Conservation (phyloP, 2,329 filamentous ascomycete species). For the Sporothrix curviconia region DNA sequence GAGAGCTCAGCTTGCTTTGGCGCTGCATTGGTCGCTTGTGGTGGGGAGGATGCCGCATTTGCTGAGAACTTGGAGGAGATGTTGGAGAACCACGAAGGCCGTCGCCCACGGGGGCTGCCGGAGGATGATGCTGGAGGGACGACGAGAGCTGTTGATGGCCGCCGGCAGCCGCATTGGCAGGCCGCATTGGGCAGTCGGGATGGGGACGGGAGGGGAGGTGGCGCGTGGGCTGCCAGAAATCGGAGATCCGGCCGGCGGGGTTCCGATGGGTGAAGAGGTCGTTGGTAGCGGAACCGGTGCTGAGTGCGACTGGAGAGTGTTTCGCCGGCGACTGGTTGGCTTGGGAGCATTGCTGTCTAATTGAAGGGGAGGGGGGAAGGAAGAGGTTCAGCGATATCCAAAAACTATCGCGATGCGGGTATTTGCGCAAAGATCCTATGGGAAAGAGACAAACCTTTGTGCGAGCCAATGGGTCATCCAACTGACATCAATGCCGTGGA, state of each 20-base stretch:
- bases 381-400: background rate
- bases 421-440: background rate
- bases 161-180: background rate
- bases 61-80: conserved; percentile 88
- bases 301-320: conserved; percentile 23
- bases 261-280: too few species aligned
- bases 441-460: conserved; percentile 70
- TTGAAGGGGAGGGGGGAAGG: background rate
- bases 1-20: conserved; percentile 38
- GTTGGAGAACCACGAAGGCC: conserved; percentile 88
- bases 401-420: background rate
- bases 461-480: conserved; percentile 79
- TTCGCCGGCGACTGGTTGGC: conserved; percentile 22
- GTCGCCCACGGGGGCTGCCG: conserved; percentile 33
- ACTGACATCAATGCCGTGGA: conserved; percentile 78
- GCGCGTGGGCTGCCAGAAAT: background rate
- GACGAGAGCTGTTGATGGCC: conserved; percentile 1
- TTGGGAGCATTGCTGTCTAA: conserved; percentile 26
- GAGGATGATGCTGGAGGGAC: background rate
- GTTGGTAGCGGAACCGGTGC: too few species aligned
- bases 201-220: background rate
- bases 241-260: background rate
- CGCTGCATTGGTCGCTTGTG: conserved; percentile 28
- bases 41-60: conserved; percentile 26
- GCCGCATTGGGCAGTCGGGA: background rate